Conservation (phyloP, 257 asterid genomes). For the Paulownia fortunei region DNA sequence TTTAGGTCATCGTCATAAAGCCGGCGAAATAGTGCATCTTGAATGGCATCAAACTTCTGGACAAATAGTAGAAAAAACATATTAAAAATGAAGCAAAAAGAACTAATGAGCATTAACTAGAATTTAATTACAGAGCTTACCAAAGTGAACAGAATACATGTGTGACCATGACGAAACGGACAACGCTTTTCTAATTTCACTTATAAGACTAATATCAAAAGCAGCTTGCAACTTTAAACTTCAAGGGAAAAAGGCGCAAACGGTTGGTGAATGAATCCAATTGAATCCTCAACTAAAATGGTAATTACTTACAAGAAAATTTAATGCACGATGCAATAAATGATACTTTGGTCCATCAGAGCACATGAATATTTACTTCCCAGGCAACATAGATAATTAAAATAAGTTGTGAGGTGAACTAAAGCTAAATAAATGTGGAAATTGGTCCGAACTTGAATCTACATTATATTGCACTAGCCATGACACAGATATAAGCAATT, state of each 20-base stretch:
- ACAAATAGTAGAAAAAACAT: constrained; percentile 14
- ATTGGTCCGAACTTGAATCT: neutral
- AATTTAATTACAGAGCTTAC: neutral
- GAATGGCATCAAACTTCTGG: constrained; percentile 76
- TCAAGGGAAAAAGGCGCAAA: neutral
- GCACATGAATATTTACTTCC: neutral
- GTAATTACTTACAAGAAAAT: constrained; percentile 7
- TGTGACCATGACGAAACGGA: neutral
- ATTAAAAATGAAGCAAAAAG: constrained; percentile 1
- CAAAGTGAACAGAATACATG: constrained; percentile 4
- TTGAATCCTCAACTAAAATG: neutral
- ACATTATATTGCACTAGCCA: neutral
- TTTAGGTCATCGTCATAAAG: constrained; percentile 81
- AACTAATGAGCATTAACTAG: neutral
- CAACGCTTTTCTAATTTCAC: neutral
- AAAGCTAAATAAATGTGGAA: neutral
- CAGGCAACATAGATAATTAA: neutral
- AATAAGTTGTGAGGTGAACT: neutral
- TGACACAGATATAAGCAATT: neutral
- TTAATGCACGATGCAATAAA: neutral
- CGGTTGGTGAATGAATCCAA: constrained; percentile 8
- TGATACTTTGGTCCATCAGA: neutral
- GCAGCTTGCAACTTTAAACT: neutral
- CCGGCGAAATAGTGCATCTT: constrained; percentile 73
- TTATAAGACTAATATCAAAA: neutral